Base-by-base conservation (phyloP, 2,329 filamentous ascomycete genomes). In the Curvularia verruculosa region DNA sequence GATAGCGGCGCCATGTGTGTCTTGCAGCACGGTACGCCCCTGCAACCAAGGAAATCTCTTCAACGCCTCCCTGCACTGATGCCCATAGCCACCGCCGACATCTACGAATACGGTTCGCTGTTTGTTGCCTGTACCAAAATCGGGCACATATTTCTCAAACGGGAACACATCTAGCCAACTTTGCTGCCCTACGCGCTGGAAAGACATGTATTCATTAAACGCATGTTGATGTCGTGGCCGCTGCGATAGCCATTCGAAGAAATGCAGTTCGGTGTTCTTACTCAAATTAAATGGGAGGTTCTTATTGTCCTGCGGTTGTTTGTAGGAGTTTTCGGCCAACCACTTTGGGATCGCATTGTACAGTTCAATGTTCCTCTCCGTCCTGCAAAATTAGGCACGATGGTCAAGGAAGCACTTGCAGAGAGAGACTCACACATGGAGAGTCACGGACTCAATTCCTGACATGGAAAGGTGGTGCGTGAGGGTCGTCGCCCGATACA, bases 171-270 rank as follows among this genome's bases (percentile, higher is more conserved):
- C 47, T 5, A 55, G 52, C 52, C 52, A 55, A 24, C 52, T 51
- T 19, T 55, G 45, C 18, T 55, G 52, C 7, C 52, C 52, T 7
- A 55, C 52, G 9, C 52, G 47, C 31, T 55, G 52, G n/a, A 55
- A 51, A 1, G 47, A 51, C 52, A 55, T 55, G 47, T 55, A 55
- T n/a, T 55, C 52, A 18, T 55, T 55, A 47, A 55, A 55, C 15
- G 52, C 52, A 10, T 51, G 29, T 23, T 55, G 52, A 13, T 55
- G 52, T 2, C 47, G 46, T 9, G 52, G 52, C 9, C 52, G 52
- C 15, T 51, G 52, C 15, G 52, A 55, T 12, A 55, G 31, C 52
- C 52, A 55, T 34, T 55, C 52, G 6, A 55, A 55, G 18, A 55
- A 51, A 40, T 55, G 52, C 18, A 55, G 31, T 4, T 51, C 23